Base-by-base conservation (phyloP, 139 green algal species). In the Chlamydomonas schloesseri region DNA sequence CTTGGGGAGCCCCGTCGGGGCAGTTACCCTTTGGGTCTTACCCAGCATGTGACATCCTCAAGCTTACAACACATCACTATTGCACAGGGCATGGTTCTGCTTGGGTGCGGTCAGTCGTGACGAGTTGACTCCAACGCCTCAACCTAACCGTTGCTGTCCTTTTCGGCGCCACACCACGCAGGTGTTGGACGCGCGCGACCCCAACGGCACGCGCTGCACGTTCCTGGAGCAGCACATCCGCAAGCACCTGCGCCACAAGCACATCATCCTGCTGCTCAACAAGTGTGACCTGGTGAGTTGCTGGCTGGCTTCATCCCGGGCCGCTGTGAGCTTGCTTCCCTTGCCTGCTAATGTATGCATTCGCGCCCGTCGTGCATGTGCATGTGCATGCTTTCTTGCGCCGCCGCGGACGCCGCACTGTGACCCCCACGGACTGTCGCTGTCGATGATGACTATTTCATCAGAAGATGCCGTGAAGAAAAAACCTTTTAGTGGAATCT, bases 211-310 rank as follows among this genome's bases (percentile, higher is more conserved):
- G 17, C 94, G 98, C 42, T 99, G 98, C 94, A 89, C 85, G 47
- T 93, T 97, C 88, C 81, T 99, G 84, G 98, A 99, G 93, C 90
- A 93, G 33, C 97, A 99, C 92, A 92, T 99, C 69, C 94, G 95
- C 82, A 96, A 97, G 85, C 97, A 99, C 75, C 90, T 95, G 2
- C 88, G 91, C 18, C 96, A 99, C 91, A 99, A 99, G 91, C 98
- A 99, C 93, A 76, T 99, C 74, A 91, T 99, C 64, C 92, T 99
- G 82, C 94, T 99, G 46, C 93, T 99, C 57, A 99, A 99, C 93
- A 99, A 99, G 92, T 97, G 95, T 57, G 96, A 99, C 89, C 88
- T 99, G 93, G 96, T 98, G 88, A 85, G 91, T 83, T 23, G 17
- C 26, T 10, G 17, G 23, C 42, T 70, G 53, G n/a, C n/a, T n/a